These are phyloP conservation scores for Saturnispora quitensis DNA, from an alignment of 805 yeast species.

Conservation along the genomic window DNA sequence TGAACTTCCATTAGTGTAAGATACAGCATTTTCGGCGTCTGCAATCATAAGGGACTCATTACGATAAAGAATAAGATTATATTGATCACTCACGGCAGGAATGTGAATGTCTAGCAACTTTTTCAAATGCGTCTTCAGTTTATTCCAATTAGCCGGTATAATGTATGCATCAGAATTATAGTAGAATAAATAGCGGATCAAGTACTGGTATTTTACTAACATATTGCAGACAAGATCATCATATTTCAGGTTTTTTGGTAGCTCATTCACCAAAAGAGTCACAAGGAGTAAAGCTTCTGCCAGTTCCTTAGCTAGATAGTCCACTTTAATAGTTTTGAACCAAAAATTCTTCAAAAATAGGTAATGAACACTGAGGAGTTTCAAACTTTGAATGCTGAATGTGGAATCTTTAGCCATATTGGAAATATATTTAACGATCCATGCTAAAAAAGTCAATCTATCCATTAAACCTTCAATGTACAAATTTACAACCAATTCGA, in stretches of 20 bases:
- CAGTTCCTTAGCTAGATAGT: constrained; percentile 53
- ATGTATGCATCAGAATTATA: constrained; percentile 52
- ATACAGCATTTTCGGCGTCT: constrained; percentile 15
- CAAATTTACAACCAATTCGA: constrained; percentile 53
- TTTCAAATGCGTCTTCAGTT: constrained; percentile 40
- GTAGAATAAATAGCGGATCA: constrained; percentile 36
- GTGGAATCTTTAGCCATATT: constrained; percentile 14
- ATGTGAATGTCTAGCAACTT: constrained; percentile 29
- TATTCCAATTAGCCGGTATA: constrained; percentile 54
- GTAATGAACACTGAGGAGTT: constrained; percentile 26
- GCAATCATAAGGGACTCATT: constrained; percentile 64
- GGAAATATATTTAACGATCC: constrained; percentile 48
- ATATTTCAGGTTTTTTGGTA: constrained; percentile 13
- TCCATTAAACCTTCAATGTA: constrained; percentile 64
- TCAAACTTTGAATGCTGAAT: constrained; percentile 16
- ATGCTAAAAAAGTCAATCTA: constrained; percentile 47
- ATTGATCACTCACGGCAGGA: constrained; percentile 35
- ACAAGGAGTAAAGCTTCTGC: constrained; percentile 45
- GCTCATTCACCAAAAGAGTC: constrained; percentile 16
- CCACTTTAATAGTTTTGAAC: constrained; percentile 50
- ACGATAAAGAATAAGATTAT: constrained; percentile 53
- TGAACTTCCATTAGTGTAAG: not conserved
- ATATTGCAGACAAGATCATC: constrained; percentile 14
- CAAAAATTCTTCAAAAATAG: constrained; percentile 61
- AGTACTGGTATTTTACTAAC: constrained; percentile 22